phyloP scores from a whole-genome alignment of 2,329 filamentous ascomycete genomes.

The Lomentospora prolificans region DNA sequence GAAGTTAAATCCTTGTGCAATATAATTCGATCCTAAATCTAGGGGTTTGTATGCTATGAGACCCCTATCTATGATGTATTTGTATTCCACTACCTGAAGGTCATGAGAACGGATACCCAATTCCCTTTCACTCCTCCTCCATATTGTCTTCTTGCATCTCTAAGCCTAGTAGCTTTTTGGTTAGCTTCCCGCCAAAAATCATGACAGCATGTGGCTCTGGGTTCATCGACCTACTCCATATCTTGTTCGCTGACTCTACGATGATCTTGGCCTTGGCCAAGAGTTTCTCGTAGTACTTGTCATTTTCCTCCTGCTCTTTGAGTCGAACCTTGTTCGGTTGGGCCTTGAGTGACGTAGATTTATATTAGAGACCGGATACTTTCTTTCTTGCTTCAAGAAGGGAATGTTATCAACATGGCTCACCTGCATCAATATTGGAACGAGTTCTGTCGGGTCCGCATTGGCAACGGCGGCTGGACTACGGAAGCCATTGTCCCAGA shows the following conservation, averaged over 20 bases:
- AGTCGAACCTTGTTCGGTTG: slow-evolving; percentile 56
- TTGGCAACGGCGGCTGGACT: slow-evolving; percentile 59
- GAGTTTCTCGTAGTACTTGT: slow-evolving; percentile 54
- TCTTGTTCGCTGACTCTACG: slow-evolving; percentile 54
- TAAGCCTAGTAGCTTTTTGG: background rate
- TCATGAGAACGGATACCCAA: background rate
- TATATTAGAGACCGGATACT: background rate
- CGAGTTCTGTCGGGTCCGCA: slow-evolving; percentile 55
- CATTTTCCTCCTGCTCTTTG: slow-evolving; percentile 41
- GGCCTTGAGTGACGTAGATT: slow-evolving; percentile 31
- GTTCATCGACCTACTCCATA: slow-evolving; percentile 50
- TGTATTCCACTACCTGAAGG: background rate
- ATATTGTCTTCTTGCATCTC: slow-evolving; percentile 2
- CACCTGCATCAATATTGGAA: slow-evolving; percentile 64
- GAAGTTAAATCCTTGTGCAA: no score
- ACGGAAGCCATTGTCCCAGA: slow-evolving; percentile 69
- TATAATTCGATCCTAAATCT: no score
- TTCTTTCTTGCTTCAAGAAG: no score
- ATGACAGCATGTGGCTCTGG: background rate
- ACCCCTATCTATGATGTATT: no score
- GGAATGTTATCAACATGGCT: no score
- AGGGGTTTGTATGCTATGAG: no score
- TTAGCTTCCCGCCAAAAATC: background rate
- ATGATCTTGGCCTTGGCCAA: slow-evolving; percentile 59
- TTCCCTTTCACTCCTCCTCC: background rate